phyloP scores from a whole-genome alignment of 2,329 filamentous ascomycete genomes.

The Phialemonium atrogriseum region DNA sequence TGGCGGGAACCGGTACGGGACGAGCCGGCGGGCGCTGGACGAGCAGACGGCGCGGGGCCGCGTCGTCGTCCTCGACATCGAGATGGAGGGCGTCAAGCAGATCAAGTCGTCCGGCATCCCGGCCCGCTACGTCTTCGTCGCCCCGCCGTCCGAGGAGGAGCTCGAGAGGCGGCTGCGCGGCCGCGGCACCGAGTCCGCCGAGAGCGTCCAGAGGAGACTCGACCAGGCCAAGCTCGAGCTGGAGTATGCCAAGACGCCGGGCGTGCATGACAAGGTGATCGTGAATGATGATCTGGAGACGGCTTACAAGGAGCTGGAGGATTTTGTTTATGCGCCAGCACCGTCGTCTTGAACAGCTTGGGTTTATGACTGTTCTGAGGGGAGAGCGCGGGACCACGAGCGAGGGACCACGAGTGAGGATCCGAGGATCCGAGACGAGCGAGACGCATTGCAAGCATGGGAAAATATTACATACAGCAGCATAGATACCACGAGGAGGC shows the following conservation, averaged over 20 bases:
- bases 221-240: slow-evolving; percentile 67
- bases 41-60: slow-evolving; percentile 62
- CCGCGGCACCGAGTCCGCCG: slow-evolving; percentile 71
- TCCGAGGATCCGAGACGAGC: too few relatives aligned
- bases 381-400: too few relatives aligned
- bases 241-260: slow-evolving; percentile 59
- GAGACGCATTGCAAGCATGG: too few relatives aligned
- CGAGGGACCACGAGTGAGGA: too few relatives aligned
- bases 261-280: slow-evolving; percentile 38
- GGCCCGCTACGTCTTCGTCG: slow-evolving; percentile 77
- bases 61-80: slow-evolving; percentile 84
- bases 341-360: too few relatives aligned
- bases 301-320: slow-evolving; percentile 45
- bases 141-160: slow-evolving; percentile 66
- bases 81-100: slow-evolving; percentile 98
- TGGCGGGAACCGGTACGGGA: slow-evolving; percentile 80
- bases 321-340: slow-evolving; percentile 28
- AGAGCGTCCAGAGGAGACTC: slow-evolving; percentile 60
- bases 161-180: slow-evolving; percentile 69
- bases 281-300: slow-evolving; percentile 33
- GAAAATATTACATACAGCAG: too few relatives aligned
- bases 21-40: slow-evolving; percentile 69
- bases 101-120: slow-evolving; percentile 68
- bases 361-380: too few relatives aligned
- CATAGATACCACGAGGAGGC: too few relatives aligned